A percentile compares a stretch with the other conserved stretches of the same genome.
phyloP scores from a whole-genome alignment of 148 eudicot genomes.

The Chenopodium suecicum region DNA sequence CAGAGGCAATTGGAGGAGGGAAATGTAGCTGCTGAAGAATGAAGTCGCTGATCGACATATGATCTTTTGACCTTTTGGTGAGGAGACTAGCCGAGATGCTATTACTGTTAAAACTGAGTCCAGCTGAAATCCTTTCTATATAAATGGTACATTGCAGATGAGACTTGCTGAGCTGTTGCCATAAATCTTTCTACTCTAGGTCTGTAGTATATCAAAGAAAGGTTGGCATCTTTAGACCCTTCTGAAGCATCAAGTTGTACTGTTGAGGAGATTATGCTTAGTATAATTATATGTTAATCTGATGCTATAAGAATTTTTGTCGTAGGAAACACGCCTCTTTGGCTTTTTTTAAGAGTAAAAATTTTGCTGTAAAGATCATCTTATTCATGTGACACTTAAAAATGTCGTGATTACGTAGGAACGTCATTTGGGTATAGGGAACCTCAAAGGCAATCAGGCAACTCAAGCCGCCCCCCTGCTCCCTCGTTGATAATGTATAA shows the following conservation, averaged over 20 bases:
- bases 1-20: slow-evolving; percentile 47
- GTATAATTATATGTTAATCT: neutral
- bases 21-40: slow-evolving; percentile 33
- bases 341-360: neutral
- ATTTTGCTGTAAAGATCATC: neutral
- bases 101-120: neutral
- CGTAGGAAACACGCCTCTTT: neutral
- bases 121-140: neutral
- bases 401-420: neutral
- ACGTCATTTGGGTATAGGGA: too few relatives aligned
- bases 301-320: neutral
- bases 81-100: neutral
- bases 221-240: neutral
- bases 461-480: too few relatives aligned
- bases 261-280: neutral
- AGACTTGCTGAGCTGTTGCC: neutral
- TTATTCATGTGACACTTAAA: neutral
- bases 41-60: slow-evolving; percentile 6
- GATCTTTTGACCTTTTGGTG: neutral
- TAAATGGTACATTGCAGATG: neutral
- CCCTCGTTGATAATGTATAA: too few relatives aligned
- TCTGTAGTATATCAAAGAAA: neutral
- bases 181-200: neutral
- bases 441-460: too few relatives aligned
- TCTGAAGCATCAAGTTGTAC: neutral